A percentile compares a stretch with the other conserved stretches of the same genome.
These are phyloP conservation scores for Lactarius hengduanensis DNA, from an alignment of 768 basidiomycete species.

Conservation along the genomic window DNA sequence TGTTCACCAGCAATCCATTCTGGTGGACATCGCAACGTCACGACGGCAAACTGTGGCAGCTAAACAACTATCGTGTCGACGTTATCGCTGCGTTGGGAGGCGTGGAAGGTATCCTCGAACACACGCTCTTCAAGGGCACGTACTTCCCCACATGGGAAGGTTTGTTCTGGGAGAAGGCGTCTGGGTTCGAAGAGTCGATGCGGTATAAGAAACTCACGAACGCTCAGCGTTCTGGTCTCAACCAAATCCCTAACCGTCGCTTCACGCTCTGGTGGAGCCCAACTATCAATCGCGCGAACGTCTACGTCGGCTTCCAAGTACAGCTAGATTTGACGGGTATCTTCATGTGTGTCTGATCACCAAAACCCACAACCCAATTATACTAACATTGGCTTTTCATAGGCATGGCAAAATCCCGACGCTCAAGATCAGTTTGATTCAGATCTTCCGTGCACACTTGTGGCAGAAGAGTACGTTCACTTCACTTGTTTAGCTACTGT, in stretches of 20 bases:
- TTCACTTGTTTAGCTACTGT: conserved; percentile 30
- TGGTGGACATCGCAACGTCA: conserved; percentile 99
- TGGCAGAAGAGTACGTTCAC: conserved; percentile 89
- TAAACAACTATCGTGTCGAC: conserved; percentile 98
- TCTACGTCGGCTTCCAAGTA: conserved; percentile 99
- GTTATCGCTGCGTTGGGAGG: conserved; percentile 97
- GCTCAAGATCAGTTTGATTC: conserved; percentile 97
- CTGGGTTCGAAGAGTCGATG: conserved; percentile 96
- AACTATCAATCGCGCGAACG: conserved; percentile 98
- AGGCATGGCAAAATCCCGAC: conserved; percentile 99
- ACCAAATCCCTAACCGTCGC: conserved; percentile 97
- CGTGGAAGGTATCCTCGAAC: conserved; percentile 95
- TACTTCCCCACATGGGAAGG: conserved; percentile 98
- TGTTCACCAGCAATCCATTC: conserved; percentile 77
- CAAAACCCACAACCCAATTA: not conserved
- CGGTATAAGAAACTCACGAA: conserved; percentile 96
- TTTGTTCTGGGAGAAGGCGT: conserved; percentile 98
- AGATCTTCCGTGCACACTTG: conserved; percentile 99
- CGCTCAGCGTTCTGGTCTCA: conserved; percentile 96
- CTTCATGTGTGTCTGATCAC: conserved; percentile 59
- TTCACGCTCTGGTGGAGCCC: conserved; percentile 99
- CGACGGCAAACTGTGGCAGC: conserved; percentile 93
- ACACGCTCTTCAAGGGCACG: conserved; percentile 96
- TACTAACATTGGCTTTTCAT: conserved; percentile 24
- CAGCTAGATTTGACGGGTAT: conserved; percentile 97